phyloP scores from a whole-genome alignment of 163 green algal genomes.

The Chlamydomonas reinhardtii region DNA sequence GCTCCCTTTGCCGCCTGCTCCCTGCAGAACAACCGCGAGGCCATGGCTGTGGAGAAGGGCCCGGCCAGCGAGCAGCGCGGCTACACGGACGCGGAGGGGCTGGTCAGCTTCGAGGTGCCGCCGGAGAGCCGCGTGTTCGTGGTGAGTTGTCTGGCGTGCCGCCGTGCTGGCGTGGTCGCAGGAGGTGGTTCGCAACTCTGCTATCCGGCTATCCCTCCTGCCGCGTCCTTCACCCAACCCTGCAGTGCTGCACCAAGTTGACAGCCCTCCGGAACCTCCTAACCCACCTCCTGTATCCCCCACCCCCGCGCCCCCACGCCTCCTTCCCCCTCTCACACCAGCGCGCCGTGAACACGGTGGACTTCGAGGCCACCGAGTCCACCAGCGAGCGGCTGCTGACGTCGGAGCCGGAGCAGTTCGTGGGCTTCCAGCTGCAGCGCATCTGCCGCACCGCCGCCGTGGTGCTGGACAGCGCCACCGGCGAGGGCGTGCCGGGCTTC shows the following conservation, averaged over 20 bases:
- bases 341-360: constrained; percentile 14
- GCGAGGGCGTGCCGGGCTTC: constrained; percentile 47
- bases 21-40: constrained; percentile 41
- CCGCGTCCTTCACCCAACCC: no score
- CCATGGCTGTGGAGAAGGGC: neutral
- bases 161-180: neutral
- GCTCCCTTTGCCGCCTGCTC: no score
- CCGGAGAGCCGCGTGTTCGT: constrained; percentile 21
- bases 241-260: no score
- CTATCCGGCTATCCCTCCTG: no score
- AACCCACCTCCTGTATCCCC: neutral
- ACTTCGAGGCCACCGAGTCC: constrained; percentile 36
- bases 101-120: constrained; percentile 48
- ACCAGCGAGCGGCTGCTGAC: constrained; percentile 23
- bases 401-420: constrained; percentile 56
- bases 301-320: neutral
- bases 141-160: neutral
- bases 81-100: constrained; percentile 45
- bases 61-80: constrained; percentile 2
- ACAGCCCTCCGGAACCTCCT: neutral
- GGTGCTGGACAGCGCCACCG: constrained; percentile 30
- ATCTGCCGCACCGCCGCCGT: constrained; percentile 43
- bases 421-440: constrained; percentile 58
- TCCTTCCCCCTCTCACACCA: neutral
- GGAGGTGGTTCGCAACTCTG: neutral